A percentile compares a stretch with the other conserved stretches of the same genome.
Evolutionary conservation across 257 asterid genomes (phyloP).

Genomic region (Forsythia viridissima): DNA sequence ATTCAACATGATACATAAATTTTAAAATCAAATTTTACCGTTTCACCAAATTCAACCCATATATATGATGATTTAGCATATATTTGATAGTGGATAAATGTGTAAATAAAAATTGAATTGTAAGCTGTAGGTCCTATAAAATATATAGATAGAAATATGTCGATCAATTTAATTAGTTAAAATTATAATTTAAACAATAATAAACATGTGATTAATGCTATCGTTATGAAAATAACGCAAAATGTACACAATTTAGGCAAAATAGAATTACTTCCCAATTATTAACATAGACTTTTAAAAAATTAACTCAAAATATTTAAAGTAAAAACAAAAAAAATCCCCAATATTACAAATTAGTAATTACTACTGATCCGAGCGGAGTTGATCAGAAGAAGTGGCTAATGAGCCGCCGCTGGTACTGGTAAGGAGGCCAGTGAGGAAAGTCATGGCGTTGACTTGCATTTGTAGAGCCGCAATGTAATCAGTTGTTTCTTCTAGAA

Average conservation of each 20-base stretch:
- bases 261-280: not conserved
- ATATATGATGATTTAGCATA: too few relatives aligned
- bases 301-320: conserved; percentile 30
- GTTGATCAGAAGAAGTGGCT: conserved; percentile 23
- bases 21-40: too few relatives aligned
- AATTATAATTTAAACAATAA: too few relatives aligned
- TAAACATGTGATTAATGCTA: too few relatives aligned
- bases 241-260: not conserved
- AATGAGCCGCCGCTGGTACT: conserved; percentile 37
- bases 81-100: too few relatives aligned
- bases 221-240: not conserved
- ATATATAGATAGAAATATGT: too few relatives aligned
- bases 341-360: conserved; percentile 26
- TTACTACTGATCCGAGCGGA: conserved; percentile 21
- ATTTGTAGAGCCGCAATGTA: conserved; percentile 83
- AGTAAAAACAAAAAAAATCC: conserved; percentile 27
- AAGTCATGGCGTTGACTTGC: conserved; percentile 89
- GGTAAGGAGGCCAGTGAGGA: conserved; percentile 56
- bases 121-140: too few relatives aligned
- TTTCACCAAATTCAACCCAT: too few relatives aligned
- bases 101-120: too few relatives aligned
- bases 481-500: conserved; percentile 83
- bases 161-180: too few relatives aligned
- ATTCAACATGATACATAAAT: too few relatives aligned
- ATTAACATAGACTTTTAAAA: conserved; percentile 26